Base-by-base conservation (phyloP, 768 basidiomycete species). In the Psilocybe tampanensis region DNA sequence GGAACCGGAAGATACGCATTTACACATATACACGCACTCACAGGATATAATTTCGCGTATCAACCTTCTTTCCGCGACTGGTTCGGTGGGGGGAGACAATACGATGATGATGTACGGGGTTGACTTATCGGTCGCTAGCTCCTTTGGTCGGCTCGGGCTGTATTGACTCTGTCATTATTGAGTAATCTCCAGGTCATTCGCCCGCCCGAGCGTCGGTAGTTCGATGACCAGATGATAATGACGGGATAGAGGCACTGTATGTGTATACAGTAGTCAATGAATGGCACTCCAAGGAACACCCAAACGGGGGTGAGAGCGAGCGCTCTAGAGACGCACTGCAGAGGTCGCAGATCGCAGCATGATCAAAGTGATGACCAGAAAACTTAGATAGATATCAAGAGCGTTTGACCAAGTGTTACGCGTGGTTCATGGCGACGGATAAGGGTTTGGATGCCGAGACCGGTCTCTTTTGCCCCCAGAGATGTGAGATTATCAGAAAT, bases 361-460 rank as follows among this genome's bases (percentile, higher is more conserved):
- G 45, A 55, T 47, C 44, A 48, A 12, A 24, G 9, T 8, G 26
- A 39, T 23, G 22, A 17, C 33, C 42, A 44, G 33, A 29, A 39
- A n/a, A n/a, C n/a, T n/a, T n/a, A n/a, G 44, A 44, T 29, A 47
- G 13, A 47, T 18, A 45, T 43, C 32, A 36, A 17, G 53, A 23
- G 32, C 12, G 26, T 11, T 33, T 24, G 26, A 23, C 24, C 33
- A 49, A n/a, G 32, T 32, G 18, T 23, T 22, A 42, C 44, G 44
- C 8, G 43, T 50, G 36, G 34, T 51, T 42, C 43, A 29, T 41
- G 57, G 19, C 21, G 44, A 43, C 51, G 51, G 54, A 34, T 47
- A 52, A 60, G 50, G 18, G 26, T 47, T 53, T 48, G 44, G 36
- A 60, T 23, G 24, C 56, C 56, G 50, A 58, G 8, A 24, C 45